Percentiles rank a stretch among this genome's conserved stretches.
phyloP scores from a whole-genome alignment of 345 rosid species.

The Gossypium anomalum region DNA sequence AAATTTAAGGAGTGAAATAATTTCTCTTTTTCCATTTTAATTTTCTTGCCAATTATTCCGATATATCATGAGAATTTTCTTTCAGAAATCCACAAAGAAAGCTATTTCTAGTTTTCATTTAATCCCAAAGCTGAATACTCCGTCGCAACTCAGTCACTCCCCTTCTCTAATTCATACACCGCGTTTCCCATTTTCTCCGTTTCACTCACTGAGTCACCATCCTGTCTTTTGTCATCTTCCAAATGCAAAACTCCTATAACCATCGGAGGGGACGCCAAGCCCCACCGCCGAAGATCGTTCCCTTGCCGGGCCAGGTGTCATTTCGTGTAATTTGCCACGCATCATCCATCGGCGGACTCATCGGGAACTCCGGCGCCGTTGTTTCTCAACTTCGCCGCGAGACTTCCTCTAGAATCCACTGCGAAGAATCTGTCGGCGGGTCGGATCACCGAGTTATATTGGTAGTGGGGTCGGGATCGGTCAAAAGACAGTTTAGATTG shows the following conservation, averaged over 20 bases:
- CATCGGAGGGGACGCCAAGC: constrained; percentile 8
- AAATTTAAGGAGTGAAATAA: too few species aligned
- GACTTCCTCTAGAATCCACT: constrained; percentile 34
- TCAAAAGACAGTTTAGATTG: constrained; percentile 29
- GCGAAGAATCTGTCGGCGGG: constrained; percentile 29
- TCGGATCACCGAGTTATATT: constrained; percentile 38
- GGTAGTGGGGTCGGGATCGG: constrained; percentile 34
- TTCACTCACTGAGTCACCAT: background rate
- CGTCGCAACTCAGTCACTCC: background rate
- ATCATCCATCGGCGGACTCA: constrained; percentile 34
- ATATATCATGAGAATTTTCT: background rate
- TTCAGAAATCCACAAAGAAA: background rate
- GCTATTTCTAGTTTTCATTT: background rate
- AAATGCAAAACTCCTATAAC: constrained; percentile 26
- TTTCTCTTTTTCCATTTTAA: background rate
- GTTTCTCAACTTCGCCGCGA: constrained; percentile 35
- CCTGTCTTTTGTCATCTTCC: background rate
- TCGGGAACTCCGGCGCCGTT: constrained; percentile 36
- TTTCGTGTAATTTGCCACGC: constrained; percentile 42
- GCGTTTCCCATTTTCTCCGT: background rate
- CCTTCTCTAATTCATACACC: background rate
- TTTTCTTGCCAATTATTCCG: background rate
- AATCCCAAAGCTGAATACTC: background rate
- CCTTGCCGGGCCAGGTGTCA: constrained; percentile 24
- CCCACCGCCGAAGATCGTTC: constrained; percentile 14